These are phyloP conservation scores for Amanita muscaria DNA, from an alignment of 768 basidiomycete genomes.

Conservation along the genomic window DNA sequence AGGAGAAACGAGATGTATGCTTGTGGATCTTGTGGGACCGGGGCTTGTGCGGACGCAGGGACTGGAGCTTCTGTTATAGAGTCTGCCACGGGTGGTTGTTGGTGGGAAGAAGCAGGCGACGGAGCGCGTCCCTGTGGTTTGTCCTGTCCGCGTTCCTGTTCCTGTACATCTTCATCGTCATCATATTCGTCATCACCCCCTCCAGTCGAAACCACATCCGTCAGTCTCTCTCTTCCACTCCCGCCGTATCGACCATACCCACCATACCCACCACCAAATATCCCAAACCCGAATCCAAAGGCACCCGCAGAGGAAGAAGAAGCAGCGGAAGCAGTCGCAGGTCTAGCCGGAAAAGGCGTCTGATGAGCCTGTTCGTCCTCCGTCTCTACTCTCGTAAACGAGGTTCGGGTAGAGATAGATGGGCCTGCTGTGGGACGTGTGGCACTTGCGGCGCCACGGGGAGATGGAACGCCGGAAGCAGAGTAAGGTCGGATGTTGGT, in stretches of 20 bases:
- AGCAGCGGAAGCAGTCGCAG: slow-evolving; percentile 3
- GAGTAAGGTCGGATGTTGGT: no score
- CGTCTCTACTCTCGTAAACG: slow-evolving; percentile 5
- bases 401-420: slow-evolving; percentile 2
- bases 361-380: slow-evolving; percentile 7
- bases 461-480: background rate
- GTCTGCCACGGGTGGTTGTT: background rate
- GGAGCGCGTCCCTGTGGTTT: no score
- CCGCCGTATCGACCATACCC: no score
- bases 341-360: slow-evolving; percentile 1
- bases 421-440: no score
- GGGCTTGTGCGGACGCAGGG: background rate
- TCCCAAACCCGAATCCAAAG: no score
- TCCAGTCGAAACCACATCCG: no score
- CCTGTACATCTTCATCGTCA: no score
- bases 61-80: background rate
- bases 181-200: no score
- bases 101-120: background rate
- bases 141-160: no score
- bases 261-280: no score
- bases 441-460: no score
- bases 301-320: background rate
- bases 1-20: slow-evolving; percentile 64
- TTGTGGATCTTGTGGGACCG: slow-evolving; percentile 49
- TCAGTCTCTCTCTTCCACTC: no score